These are phyloP conservation scores for Talaromyces verruculosus DNA, from an alignment of 2,329 filamentous ascomycete genomes.

Conservation along the genomic window DNA sequence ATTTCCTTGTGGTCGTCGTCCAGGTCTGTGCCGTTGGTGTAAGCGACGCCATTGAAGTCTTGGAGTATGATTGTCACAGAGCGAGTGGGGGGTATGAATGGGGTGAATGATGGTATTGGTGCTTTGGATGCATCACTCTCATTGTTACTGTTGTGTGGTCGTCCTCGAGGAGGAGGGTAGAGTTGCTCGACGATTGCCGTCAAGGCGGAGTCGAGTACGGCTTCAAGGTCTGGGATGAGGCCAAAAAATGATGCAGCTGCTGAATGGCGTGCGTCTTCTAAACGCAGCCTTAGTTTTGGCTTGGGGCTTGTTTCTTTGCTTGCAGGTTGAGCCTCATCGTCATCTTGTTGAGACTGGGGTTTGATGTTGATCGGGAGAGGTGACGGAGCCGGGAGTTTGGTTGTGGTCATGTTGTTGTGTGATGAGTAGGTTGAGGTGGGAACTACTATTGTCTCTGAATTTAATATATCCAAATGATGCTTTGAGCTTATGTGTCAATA, in stretches of 20 bases:
- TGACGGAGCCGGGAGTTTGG: constrained; percentile 11
- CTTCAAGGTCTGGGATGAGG: constrained; percentile 60
- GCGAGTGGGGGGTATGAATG: constrained; percentile 62
- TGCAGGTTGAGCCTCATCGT: not conserved
- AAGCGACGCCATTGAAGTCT: constrained; percentile 79
- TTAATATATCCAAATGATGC: no score
- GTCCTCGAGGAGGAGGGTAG: constrained; percentile 52
- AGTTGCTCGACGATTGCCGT: constrained; percentile 69
- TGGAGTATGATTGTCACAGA: constrained; percentile 82
- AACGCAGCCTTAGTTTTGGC: constrained; percentile 26
- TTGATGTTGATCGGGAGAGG: constrained; percentile 14
- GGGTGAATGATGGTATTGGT: constrained; percentile 28
- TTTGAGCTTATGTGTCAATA: no score
- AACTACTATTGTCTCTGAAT: no score
- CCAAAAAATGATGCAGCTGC: constrained; percentile 68
- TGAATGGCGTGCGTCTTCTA: constrained; percentile 51
- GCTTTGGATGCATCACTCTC: not conserved
- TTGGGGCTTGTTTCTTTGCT: constrained; percentile 7
- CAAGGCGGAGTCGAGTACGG: constrained; percentile 63
- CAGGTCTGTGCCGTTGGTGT: constrained; percentile 77
- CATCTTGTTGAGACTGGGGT: not conserved
- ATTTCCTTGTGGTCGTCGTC: constrained; percentile 91
- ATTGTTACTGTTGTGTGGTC: not conserved
- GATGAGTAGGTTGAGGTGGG: not conserved
- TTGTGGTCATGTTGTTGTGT: constrained; percentile 13